A percentile compares a stretch with the other conserved stretches of the same genome.
phyloP scores from a whole-genome alignment of 2,329 filamentous ascomycete species.

The Pseudopyrenochaeta lycopersici region DNA sequence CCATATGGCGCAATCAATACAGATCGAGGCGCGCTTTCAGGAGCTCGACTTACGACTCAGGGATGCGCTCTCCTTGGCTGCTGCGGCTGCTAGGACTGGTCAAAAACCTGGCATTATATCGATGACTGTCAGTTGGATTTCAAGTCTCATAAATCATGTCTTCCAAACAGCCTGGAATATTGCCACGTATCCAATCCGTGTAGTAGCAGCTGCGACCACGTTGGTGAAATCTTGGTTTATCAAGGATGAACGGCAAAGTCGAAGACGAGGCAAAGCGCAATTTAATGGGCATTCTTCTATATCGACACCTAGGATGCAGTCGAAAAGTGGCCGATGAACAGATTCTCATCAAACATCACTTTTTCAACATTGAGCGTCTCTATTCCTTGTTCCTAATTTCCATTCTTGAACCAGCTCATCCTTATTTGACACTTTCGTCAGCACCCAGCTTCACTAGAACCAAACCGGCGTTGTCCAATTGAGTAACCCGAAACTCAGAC shows the following conservation, averaged over 20 bases:
- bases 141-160: conserved; percentile 23
- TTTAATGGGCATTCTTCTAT: conserved; percentile 32
- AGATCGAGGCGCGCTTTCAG: conserved; percentile 78
- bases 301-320: conserved; percentile 39
- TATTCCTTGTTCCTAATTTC: neutral
- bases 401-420: too few relatives aligned
- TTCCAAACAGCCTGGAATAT: conserved; percentile 39
- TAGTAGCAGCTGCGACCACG: conserved; percentile 16
- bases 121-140: conserved; percentile 38
- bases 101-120: conserved; percentile 44
- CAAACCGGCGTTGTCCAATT: conserved; percentile 15
- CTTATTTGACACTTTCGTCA: neutral
- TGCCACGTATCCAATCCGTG: conserved; percentile 42
- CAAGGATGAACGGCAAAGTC: conserved; percentile 29
- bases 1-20: conserved; percentile 75
- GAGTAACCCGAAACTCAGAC: conserved; percentile 22
- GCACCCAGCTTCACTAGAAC: neutral
- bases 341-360: neutral
- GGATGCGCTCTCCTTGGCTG: conserved; percentile 83
- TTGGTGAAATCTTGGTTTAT: conserved; percentile 31
- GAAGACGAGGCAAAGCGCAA: conserved; percentile 33
- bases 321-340: conserved; percentile 33
- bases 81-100: conserved; percentile 64
- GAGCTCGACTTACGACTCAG: conserved; percentile 75
- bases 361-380: neutral